A percentile compares a stretch with the other conserved stretches of the same genome.
Evolutionary conservation across 306 rosid species (phyloP).

Genomic region (Prunus persica): DNA sequence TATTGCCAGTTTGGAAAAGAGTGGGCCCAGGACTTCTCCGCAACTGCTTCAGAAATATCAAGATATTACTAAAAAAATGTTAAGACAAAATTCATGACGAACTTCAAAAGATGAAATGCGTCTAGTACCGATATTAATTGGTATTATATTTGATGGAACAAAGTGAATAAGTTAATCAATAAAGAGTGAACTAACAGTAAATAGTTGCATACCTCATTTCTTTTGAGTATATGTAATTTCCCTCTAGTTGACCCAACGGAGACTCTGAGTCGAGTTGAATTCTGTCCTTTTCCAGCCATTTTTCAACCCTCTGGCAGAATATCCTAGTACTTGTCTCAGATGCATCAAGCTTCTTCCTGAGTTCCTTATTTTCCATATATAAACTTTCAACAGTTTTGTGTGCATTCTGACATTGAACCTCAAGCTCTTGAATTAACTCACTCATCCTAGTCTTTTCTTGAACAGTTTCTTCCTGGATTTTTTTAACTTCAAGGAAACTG

Average conservation of each 20-base stretch:
- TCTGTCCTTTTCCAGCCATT: slow-evolving; percentile 49
- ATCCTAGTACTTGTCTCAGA: slow-evolving; percentile 38
- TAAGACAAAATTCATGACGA: not conserved
- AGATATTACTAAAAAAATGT: not conserved
- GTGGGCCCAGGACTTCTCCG: slow-evolving; percentile 52
- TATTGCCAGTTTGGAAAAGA: slow-evolving; percentile 41
- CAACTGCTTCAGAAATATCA: slow-evolving; percentile 40
- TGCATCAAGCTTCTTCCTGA: slow-evolving; percentile 46
- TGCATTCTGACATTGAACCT: slow-evolving; percentile 47
- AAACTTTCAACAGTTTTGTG: slow-evolving; percentile 33
- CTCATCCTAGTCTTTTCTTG: slow-evolving; percentile 52
- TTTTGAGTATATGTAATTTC: slow-evolving; percentile 25
- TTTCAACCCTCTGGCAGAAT: slow-evolving; percentile 59
- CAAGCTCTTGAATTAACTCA: slow-evolving; percentile 50
- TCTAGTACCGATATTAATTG: not conserved
- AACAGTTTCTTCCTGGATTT: slow-evolving; percentile 59
- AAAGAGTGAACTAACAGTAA: slow-evolving; percentile 11
- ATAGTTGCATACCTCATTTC: slow-evolving; percentile 47
- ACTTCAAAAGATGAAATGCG: slow-evolving; percentile 19
- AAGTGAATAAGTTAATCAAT: not conserved
- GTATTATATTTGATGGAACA: not conserved
- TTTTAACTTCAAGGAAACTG: slow-evolving; percentile 57
- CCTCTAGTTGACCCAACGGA: slow-evolving; percentile 26
- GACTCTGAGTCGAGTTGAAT: slow-evolving; percentile 22
- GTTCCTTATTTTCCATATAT: slow-evolving; percentile 55